phyloP scores from a whole-genome alignment of 805 yeast genomes.

The Vanderwaltozyma yarrowii region DNA sequence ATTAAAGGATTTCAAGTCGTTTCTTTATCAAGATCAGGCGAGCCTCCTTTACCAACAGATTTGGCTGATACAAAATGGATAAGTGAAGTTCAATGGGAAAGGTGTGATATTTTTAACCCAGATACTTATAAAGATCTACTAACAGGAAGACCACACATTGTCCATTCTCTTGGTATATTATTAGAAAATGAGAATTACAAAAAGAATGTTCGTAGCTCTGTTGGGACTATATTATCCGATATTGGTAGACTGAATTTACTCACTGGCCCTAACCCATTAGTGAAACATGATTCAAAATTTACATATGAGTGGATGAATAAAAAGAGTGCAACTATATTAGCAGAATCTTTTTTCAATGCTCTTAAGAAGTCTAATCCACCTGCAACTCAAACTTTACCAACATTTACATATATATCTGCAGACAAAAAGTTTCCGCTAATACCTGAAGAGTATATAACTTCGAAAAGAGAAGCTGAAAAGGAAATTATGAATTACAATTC shows the following conservation, averaged over 20 bases:
- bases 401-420: constrained; percentile 74
- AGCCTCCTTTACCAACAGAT: constrained; percentile 31
- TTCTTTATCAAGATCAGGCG: constrained; percentile 59
- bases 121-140: constrained; percentile 42
- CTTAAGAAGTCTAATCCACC: constrained; percentile 6
- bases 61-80: constrained; percentile 38
- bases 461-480: constrained; percentile 70
- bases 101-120: constrained; percentile 62
- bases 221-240: constrained; percentile 2
- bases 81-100: constrained; percentile 49
- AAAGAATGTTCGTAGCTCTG: constrained; percentile 10
- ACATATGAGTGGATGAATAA: constrained; percentile 56
- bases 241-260: constrained; percentile 10
- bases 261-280: constrained; percentile 49
- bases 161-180: constrained; percentile 73
- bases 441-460: constrained; percentile 60
- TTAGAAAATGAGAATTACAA: constrained; percentile 66
- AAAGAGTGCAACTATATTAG: constrained; percentile 57
- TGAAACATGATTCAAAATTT: constrained; percentile 29
- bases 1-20: constrained; percentile 54
- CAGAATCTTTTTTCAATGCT: constrained; percentile 38
- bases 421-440: constrained; percentile 59
- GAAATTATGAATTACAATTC: constrained; percentile 37
- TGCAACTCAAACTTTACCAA: constrained; percentile 18
- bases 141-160: constrained; percentile 49